Evolutionary conservation across 1,284 basidiomycete genomes (phyloP).

Genomic region (Chalciporus sp.): DNA sequence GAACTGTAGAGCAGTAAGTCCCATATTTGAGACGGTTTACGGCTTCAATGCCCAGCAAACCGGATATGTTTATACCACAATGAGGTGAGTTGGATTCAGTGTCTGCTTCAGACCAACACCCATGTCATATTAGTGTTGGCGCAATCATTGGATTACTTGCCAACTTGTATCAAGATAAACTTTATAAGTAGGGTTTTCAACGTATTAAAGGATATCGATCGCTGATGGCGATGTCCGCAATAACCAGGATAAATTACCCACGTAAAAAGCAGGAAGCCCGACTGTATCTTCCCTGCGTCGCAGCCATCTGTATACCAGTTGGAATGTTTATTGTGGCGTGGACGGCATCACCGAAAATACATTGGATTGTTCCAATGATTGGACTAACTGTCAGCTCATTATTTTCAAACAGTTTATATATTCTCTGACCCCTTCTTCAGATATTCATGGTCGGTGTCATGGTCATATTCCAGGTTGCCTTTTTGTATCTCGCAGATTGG

Average conservation of each 20-base stretch:
- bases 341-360: slow-evolving; percentile 23
- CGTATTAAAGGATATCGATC: too few species aligned
- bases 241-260: background rate
- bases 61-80: slow-evolving; percentile 62
- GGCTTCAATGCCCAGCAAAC: slow-evolving; percentile 64
- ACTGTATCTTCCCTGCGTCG: slow-evolving; percentile 52
- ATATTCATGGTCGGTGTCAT: slow-evolving; percentile 57
- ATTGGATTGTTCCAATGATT: slow-evolving; percentile 44
- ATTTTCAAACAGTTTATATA: too few species aligned
- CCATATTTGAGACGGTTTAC: slow-evolving; percentile 64
- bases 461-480: slow-evolving; percentile 64
- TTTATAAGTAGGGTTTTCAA: slow-evolving; percentile 55
- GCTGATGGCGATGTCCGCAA: background rate
- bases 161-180: slow-evolving; percentile 65
- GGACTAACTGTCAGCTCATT: slow-evolving; percentile 37
- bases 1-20: slow-evolving; percentile 54
- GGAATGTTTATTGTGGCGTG: slow-evolving; percentile 53
- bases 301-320: slow-evolving; percentile 49
- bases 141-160: slow-evolving; percentile 55
- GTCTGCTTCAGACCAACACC: background rate
- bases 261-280: background rate
- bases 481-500: slow-evolving; percentile 76
- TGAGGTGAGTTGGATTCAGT: slow-evolving; percentile 48
- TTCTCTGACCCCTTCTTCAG: slow-evolving; percentile 38
- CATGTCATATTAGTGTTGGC: slow-evolving; percentile 54